Evolutionary conservation across 768 basidiomycete genomes (phyloP).

Genomic region (Tulasnella sp.): DNA sequence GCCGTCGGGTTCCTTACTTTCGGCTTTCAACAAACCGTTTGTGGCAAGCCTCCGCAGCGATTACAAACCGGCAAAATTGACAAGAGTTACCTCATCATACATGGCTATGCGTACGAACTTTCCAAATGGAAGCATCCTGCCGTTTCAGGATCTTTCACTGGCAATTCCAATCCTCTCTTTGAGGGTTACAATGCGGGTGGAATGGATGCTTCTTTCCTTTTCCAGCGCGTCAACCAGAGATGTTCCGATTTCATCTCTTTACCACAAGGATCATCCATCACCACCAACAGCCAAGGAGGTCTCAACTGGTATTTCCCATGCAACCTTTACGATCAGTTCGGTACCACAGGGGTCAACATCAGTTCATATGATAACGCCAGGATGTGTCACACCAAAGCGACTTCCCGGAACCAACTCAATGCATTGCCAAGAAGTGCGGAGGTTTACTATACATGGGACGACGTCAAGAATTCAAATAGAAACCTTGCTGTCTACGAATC

Average conservation of each 20-base stretch:
- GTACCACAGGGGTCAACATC: constrained; percentile 45
- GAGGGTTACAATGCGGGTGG: constrained; percentile 69
- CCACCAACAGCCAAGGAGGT: constrained; percentile 36
- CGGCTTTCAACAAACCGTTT: constrained; percentile 90
- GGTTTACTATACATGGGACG: constrained; percentile 90
- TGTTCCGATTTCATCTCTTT: constrained; percentile 68
- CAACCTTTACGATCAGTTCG: constrained; percentile 71
- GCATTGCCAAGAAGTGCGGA: constrained; percentile 27
- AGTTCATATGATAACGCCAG: constrained; percentile 51
- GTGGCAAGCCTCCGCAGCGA: constrained; percentile 73
- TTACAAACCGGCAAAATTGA: constrained; percentile 69
- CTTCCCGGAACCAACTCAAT: constrained; percentile 34
- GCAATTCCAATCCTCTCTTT: constrained; percentile 70
- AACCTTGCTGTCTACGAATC: constrained; percentile 91
- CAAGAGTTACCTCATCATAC: constrained; percentile 55
- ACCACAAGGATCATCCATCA: constrained; percentile 56
- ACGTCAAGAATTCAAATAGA: constrained; percentile 48
- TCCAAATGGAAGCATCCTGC: constrained; percentile 73
- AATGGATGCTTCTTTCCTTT: constrained; percentile 87
- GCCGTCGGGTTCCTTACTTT: constrained; percentile 96
- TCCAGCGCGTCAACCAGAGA: constrained; percentile 80
- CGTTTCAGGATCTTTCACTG: constrained; percentile 55
- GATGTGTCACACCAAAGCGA: constrained; percentile 57
- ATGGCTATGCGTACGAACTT: constrained; percentile 90
- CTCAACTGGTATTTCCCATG: constrained; percentile 98